phyloP scores from a whole-genome alignment of 305 asterid genomes.

The Plantago lanceolata region DNA sequence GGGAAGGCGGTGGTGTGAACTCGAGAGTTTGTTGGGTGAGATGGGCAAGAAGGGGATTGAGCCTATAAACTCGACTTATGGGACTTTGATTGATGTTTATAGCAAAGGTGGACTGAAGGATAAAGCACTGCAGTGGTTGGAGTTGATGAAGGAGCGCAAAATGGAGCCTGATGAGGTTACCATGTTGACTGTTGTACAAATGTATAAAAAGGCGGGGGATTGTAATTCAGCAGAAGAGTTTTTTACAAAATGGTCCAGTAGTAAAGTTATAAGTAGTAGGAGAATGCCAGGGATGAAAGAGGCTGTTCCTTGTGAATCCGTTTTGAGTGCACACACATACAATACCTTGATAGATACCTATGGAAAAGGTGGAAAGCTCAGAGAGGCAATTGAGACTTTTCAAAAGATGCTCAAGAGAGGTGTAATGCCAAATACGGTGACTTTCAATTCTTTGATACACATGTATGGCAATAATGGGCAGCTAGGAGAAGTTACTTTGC shows the following conservation, averaged over 20 bases:
- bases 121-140: conserved; percentile 69
- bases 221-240: conserved; percentile 71
- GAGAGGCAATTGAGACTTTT: conserved; percentile 69
- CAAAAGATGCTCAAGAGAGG: conserved; percentile 64
- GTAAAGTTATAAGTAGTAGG: conserved; percentile 26
- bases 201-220: conserved; percentile 86
- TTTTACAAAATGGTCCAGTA: conserved; percentile 70
- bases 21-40: conserved; percentile 62
- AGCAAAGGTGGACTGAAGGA: conserved; percentile 63
- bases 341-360: conserved; percentile 85
- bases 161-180: conserved; percentile 95
- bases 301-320: conserved; percentile 23
- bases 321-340: conserved; percentile 62
- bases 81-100: conserved; percentile 82
- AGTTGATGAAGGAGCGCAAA: conserved; percentile 51
- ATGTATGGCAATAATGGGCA: conserved; percentile 73
- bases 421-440: conserved; percentile 64
- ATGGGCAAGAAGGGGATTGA: conserved; percentile 54
- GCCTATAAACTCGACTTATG: conserved; percentile 81
- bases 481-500: conserved; percentile 52
- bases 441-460: conserved; percentile 91
- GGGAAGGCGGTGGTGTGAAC: conserved; percentile 56
- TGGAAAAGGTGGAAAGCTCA: conserved; percentile 77
- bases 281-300: conserved; percentile 24
- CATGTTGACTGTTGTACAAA: conserved; percentile 77